phyloP scores from a whole-genome alignment of 441 rosid genomes.

The Arabidopsis hybrid region DNA sequence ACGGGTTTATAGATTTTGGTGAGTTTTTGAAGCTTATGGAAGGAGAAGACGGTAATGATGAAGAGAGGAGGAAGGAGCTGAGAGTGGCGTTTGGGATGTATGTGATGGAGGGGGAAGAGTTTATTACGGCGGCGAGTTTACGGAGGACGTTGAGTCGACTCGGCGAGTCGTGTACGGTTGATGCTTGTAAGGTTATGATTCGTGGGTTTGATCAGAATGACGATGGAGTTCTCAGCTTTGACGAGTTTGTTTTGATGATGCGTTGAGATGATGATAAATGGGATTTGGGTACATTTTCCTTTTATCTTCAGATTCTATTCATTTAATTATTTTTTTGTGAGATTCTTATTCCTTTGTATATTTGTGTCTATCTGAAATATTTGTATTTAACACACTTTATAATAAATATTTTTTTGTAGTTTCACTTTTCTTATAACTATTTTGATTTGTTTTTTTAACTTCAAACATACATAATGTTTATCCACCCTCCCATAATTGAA shows the following conservation, averaged over 20 bases:
- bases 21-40: constrained; percentile 67
- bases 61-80: constrained; percentile 53
- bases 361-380: background rate
- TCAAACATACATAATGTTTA: too few species aligned
- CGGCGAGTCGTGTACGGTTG: constrained; percentile 58
- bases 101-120: constrained; percentile 53
- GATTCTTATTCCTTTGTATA: background rate
- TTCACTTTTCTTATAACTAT: too few species aligned
- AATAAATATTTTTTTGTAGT: background rate
- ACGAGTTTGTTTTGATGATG: constrained; percentile 73
- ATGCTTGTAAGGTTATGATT: constrained; percentile 65
- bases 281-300: background rate
- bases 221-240: constrained; percentile 68
- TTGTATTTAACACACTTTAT: background rate
- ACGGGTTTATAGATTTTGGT: constrained; percentile 58
- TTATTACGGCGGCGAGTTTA: constrained; percentile 63
- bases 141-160: constrained; percentile 57
- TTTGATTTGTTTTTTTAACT: too few species aligned
- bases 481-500: too few species aligned
- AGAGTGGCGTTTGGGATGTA: constrained; percentile 65
- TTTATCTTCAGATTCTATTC: background rate
- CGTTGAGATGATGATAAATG: constrained; percentile 1
- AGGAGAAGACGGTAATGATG: constrained; percentile 44
- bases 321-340: background rate
- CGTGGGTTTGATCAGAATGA: constrained; percentile 57